Base-by-base conservation (phyloP, 2,329 filamentous ascomycete genomes). In the Xylaria sp. region DNA sequence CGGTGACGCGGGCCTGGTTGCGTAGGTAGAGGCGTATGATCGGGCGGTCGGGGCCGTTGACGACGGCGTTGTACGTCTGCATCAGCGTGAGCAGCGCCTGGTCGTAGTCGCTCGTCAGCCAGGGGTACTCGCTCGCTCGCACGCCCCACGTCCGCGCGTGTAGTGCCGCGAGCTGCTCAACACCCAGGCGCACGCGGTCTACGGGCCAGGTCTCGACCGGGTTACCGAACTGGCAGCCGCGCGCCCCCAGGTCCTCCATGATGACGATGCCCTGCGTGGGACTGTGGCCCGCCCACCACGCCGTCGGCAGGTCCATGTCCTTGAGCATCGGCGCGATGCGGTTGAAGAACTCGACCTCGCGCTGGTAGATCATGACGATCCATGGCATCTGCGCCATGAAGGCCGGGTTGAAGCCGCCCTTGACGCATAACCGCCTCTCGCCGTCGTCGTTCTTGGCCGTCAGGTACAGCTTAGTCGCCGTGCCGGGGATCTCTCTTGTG, bases 81-180 rank as follows among this genome's bases (percentile, higher is more conserved):
- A 76, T 73, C 36, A 77, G 68, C 2, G 70, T 67, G 21, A 78
- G 69, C 21, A 78, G 53, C 14, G 74, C 74, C 53, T 75, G 72
- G 61, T 78, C 76, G 55, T 79, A 75, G 61, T 76, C 74, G 3
- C 71, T 72, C 9, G 73, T 74, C 47, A 77, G 71, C 78, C 77
- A 79, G 60, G 77, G 75, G 57, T 78, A 76, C 12, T 75, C 74
- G 9, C 61, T 69, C 3, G 71, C 66, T 3, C 63, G 75, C 24
- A 72, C 74, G 12, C 74, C 76, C 73, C 74, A 75, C 3, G 75
- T 75, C 71, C 69, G 71, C 47, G 73, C 73, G 68, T 81, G 79
- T 61, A 81, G 71, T 3, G 75, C 76, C 0, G 79, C 78, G 36
- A 81, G 75, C 73, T 80, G 78, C 70, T 79, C 76, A 11, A 80